Percentiles rank a stretch among this genome's conserved stretches.
Evolutionary conservation across 371 early-diverging fungal genomes (phyloP).

Genomic region (Paraphysoderma sedebokerense): DNA sequence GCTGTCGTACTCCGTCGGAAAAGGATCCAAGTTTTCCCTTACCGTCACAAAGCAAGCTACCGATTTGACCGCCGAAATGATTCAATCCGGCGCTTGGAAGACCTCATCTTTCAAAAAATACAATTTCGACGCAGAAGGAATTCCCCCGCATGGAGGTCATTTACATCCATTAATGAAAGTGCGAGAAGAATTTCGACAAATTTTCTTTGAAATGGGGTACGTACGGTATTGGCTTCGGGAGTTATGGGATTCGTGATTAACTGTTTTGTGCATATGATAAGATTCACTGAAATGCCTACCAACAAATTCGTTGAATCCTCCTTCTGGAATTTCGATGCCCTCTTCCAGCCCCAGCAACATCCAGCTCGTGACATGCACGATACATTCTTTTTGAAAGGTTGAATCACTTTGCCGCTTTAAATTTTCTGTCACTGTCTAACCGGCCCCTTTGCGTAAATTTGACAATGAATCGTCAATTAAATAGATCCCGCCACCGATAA

Average conservation of each 20-base stretch:
- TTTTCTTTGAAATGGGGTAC: slow-evolving; percentile 97
- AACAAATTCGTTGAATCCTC: slow-evolving; percentile 96
- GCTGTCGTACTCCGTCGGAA: slow-evolving; percentile 65
- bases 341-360: slow-evolving; percentile 99
- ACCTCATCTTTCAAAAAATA: slow-evolving; percentile 88
- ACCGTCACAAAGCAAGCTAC: slow-evolving; percentile 72
- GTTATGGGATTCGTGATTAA: background rate
- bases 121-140: slow-evolving; percentile 92
- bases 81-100: slow-evolving; percentile 86
- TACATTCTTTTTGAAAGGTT: slow-evolving; percentile 89
- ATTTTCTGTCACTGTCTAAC: too few relatives aligned
- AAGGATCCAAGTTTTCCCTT: slow-evolving; percentile 78
- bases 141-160: slow-evolving; percentile 72
- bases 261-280: slow-evolving; percentile 4
- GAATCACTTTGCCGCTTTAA: too few relatives aligned
- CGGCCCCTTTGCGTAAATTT: too few relatives aligned
- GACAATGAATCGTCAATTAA: too few relatives aligned
- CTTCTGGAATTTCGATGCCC: slow-evolving; percentile 99
- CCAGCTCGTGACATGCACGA: slow-evolving; percentile 99
- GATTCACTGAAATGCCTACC: slow-evolving; percentile 98
- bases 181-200: slow-evolving; percentile 95
- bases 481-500: slow-evolving; percentile 60
- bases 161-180: slow-evolving; percentile 99
- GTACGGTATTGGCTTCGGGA: background rate
- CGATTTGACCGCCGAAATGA: slow-evolving; percentile 93